Evolutionary conservation across 176 grass and related monocot species (phyloP).

Genomic region (Triticum urartu): DNA sequence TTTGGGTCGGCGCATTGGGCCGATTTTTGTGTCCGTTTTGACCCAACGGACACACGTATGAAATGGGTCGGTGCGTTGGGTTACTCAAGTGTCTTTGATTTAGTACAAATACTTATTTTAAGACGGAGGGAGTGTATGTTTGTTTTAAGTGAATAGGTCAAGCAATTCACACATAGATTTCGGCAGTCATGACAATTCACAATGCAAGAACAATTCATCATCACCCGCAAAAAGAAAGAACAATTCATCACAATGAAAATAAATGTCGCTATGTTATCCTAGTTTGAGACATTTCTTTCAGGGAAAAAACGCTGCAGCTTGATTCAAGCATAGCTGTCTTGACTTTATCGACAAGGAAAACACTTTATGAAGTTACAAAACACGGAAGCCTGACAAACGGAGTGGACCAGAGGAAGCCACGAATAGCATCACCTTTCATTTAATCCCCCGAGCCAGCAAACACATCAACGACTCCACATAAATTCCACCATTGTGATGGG

Average conservation of each 20-base stretch:
- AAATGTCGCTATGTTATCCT: neutral
- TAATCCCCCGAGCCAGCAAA: conserved; percentile 30
- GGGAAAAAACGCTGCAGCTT: neutral
- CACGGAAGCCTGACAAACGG: neutral
- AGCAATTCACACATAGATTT: neutral
- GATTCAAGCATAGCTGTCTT: conserved; percentile 8
- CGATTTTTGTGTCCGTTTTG: too few species aligned
- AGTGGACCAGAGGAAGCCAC: neutral
- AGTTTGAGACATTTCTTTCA: neutral
- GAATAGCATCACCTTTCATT: conserved; percentile 25
- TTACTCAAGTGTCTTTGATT: too few species aligned
- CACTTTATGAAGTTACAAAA: neutral
- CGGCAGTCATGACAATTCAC: neutral
- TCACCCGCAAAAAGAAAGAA: neutral
- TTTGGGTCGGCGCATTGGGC: too few species aligned
- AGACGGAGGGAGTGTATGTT: too few species aligned
- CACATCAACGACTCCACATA: conserved; percentile 49
- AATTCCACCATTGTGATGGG: conserved; percentile 45
- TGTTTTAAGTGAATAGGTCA: neutral
- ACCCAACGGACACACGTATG: too few species aligned
- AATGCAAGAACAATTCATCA: neutral
- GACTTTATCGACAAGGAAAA: neutral
- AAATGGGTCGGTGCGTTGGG: too few species aligned
- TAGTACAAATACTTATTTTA: too few species aligned
- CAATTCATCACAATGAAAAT: neutral